Evolutionary conservation across 106 monocot genomes (phyloP).

Genomic region (Xerophyta viscosa): DNA sequence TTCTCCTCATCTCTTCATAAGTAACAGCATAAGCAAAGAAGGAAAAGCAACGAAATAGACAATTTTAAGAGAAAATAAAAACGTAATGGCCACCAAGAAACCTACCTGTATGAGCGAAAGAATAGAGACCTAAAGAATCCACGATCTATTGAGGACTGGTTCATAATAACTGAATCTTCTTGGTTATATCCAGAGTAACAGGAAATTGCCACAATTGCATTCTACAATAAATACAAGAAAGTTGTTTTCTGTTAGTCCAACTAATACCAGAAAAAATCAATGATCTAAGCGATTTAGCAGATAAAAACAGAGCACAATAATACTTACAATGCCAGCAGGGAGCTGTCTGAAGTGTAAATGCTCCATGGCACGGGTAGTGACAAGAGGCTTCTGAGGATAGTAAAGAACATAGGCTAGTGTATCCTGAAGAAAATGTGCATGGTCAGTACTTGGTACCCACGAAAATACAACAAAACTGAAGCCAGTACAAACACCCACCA

Average conservation of each 20-base stretch:
- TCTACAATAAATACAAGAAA: constrained; percentile 26
- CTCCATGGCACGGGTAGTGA: constrained; percentile 99
- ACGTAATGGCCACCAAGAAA: background rate
- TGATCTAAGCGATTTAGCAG: background rate
- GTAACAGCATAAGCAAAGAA: too few species aligned
- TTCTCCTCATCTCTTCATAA: constrained; percentile 89
- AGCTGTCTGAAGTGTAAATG: constrained; percentile 98
- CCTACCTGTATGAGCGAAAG: constrained; percentile 97
- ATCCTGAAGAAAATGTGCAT: constrained; percentile 44
- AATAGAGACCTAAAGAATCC: constrained; percentile 95
- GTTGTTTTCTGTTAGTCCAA: background rate
- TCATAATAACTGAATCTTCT: constrained; percentile 99
- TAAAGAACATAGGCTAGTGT: constrained; percentile 98
- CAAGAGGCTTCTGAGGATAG: constrained; percentile 98
- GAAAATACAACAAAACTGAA: background rate
- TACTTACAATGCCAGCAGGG: constrained; percentile 95
- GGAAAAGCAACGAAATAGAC: too few species aligned
- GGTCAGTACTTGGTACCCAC: background rate
- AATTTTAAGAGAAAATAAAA: too few species aligned
- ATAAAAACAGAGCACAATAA: background rate
- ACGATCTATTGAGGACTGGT: constrained; percentile 98
- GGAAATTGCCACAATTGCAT: constrained; percentile 99
- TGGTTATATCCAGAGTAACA: constrained; percentile 99
- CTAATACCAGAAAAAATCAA: background rate
- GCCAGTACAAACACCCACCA: constrained; percentile 34